Conservation (phyloP, 345 rosid genomes). For the Dimocarpus longan region DNA sequence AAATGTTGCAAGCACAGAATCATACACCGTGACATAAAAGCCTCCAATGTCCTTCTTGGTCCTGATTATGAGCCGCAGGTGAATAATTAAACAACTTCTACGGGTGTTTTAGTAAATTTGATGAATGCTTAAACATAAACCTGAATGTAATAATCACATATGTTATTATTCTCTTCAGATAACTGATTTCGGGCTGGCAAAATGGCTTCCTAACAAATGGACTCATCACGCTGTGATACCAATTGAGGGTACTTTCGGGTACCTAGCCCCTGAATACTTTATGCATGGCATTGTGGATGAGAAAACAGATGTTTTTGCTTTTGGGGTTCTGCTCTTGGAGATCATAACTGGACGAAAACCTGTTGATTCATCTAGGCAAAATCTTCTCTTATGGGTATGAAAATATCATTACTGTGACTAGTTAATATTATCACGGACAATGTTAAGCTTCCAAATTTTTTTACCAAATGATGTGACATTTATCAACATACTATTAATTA, state of each 20-base stretch:
- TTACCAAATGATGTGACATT: no score
- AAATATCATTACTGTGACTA: background rate
- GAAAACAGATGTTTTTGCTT: conserved; percentile 89
- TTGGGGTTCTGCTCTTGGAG: conserved; percentile 86
- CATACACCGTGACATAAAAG: conserved; percentile 93
- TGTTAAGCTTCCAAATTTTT: no score
- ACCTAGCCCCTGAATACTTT: conserved; percentile 93
- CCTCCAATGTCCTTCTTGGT: conserved; percentile 91
- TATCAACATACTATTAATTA: no score
- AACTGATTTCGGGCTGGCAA: conserved; percentile 94
- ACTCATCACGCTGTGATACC: conserved; percentile 90
- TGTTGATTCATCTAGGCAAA: conserved; percentile 72
- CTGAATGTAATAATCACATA: background rate
- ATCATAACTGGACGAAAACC: conserved; percentile 79
- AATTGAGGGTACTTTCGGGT: conserved; percentile 97
- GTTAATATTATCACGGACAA: no score
- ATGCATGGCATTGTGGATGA: conserved; percentile 95
- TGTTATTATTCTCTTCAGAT: conserved; percentile 42
- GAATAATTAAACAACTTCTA: conserved; percentile 14
- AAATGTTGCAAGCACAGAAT: conserved; percentile 84
- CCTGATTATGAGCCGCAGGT: conserved; percentile 90
- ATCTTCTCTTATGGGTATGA: conserved; percentile 82
- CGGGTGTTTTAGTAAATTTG: background rate
- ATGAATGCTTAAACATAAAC: background rate
- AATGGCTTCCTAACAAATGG: conserved; percentile 95